Conservation (phyloP, 2,329 filamentous ascomycete species). For the Fusarium mexicanum region DNA sequence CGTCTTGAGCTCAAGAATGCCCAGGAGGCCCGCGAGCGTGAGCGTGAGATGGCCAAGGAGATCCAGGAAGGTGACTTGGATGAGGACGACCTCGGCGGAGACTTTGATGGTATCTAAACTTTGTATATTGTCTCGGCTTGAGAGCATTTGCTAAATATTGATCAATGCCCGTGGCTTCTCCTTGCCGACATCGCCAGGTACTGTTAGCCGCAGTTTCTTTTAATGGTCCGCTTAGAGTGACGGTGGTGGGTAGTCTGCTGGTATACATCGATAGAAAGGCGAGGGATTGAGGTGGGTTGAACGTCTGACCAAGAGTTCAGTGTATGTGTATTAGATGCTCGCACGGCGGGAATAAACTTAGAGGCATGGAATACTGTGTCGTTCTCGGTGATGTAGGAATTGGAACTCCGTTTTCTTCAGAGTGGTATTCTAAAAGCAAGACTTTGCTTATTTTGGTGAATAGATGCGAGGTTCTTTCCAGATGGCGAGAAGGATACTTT, state of each 20-base stretch:
- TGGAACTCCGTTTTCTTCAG: not conserved
- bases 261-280: constrained; percentile 30
- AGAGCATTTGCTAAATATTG: constrained; percentile 11
- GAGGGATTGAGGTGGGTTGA: constrained; percentile 5
- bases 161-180: constrained; percentile 10
- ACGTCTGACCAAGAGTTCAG: constrained; percentile 21
- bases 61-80: constrained; percentile 98
- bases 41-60: constrained; percentile 97
- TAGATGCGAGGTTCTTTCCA: no score
- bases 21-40: constrained; percentile 95
- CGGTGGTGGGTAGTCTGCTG: constrained; percentile 23
- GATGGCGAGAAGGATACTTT: not conserved
- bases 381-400: not conserved
- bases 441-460: not conserved
- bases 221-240: constrained; percentile 26
- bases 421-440: not conserved
- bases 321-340: constrained; percentile 44
- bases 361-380: constrained; percentile 15
- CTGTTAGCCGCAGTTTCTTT: constrained; percentile 33
- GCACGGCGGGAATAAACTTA: constrained; percentile 18
- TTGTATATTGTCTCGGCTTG: constrained; percentile 20
- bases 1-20: constrained; percentile 96
- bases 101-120: constrained; percentile 92
- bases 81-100: constrained; percentile 93
- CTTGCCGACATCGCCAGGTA: constrained; percentile 12